Evolutionary conservation across 352 stramenopile genomes (phyloP).

Genomic region (Phytopythium vexans): DNA sequence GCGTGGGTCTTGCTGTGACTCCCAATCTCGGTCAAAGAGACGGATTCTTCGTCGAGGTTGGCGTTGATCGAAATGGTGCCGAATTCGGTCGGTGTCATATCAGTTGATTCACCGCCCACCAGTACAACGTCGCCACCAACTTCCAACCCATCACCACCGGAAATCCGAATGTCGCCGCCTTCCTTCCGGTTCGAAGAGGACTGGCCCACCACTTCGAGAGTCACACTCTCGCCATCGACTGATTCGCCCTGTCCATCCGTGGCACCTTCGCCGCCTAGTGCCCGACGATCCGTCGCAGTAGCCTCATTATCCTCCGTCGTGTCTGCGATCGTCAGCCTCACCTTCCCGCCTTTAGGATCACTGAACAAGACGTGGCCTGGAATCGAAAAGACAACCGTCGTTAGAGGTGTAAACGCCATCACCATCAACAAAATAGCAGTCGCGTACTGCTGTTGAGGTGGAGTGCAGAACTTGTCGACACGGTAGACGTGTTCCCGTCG

Average conservation of each 20-base stretch:
- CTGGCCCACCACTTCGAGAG: slow-evolving; percentile 53
- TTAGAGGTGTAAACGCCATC: neutral
- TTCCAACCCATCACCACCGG: slow-evolving; percentile 42
- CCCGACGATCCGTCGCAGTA: neutral
- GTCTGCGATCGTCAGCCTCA: slow-evolving; percentile 19
- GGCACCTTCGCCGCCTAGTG: slow-evolving; percentile 9
- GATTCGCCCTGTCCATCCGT: slow-evolving; percentile 4
- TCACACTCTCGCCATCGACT: slow-evolving; percentile 22
- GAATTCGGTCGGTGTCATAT: slow-evolving; percentile 17
- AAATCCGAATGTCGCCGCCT: slow-evolving; percentile 52
- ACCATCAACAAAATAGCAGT: neutral
- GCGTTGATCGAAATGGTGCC: slow-evolving; percentile 61
- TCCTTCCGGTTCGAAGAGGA: slow-evolving; percentile 35
- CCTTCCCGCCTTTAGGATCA: slow-evolving; percentile 14
- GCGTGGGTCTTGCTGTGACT: slow-evolving; percentile 41
- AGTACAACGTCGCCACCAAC: slow-evolving; percentile 50
- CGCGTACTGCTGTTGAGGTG: slow-evolving; percentile 45
- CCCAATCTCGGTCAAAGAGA: slow-evolving; percentile 62
- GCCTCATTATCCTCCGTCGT: slow-evolving; percentile 4
- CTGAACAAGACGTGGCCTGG: slow-evolving; percentile 13
- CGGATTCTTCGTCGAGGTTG: slow-evolving; percentile 27
- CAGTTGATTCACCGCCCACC: slow-evolving; percentile 30
- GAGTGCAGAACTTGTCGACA: slow-evolving; percentile 38
- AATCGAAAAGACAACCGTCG: neutral
- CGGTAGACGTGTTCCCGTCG: slow-evolving; percentile 34